These are phyloP conservation scores for Colletotrichum kahawae DNA, from an alignment of 2,329 filamentous ascomycete species.

Conservation along the genomic window DNA sequence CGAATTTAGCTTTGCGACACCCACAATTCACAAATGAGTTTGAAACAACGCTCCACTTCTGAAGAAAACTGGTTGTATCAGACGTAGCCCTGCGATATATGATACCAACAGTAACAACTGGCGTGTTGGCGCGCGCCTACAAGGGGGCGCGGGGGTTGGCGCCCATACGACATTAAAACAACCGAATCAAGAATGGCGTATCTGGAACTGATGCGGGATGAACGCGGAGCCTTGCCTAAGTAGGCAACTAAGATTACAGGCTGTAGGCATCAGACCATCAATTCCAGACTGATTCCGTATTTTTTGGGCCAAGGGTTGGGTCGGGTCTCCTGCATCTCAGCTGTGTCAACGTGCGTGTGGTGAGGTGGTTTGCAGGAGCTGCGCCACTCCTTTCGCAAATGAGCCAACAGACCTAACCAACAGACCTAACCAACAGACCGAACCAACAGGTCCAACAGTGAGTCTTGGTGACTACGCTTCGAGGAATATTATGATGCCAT, in stretches of 20 bases:
- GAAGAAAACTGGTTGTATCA: too few relatives aligned
- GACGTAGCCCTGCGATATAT: too few relatives aligned
- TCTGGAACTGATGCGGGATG: neutral
- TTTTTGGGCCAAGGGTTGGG: too few relatives aligned
- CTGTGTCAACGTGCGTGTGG: neutral
- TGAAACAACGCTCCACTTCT: too few relatives aligned
- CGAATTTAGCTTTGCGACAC: too few relatives aligned
- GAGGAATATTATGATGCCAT: too few relatives aligned
- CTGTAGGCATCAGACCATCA: neutral
- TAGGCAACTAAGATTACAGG: accelerated
- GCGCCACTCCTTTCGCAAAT: too few relatives aligned
- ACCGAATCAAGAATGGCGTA: neutral
- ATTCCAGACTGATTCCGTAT: neutral
- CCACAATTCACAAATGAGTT: too few relatives aligned
- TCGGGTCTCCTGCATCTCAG: neutral
- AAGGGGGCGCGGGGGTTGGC: neutral
- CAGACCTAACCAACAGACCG: too few relatives aligned
- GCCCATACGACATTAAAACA: neutral
- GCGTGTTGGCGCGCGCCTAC: neutral
- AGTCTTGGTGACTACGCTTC: accelerated
- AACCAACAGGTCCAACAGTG: too few relatives aligned
- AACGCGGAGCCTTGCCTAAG: too few relatives aligned
- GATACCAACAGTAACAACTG: neutral
- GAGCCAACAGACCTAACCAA: neutral
- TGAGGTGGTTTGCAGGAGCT: neutral